Evolutionary conservation across 192 early-diverging fungal genomes (phyloP), one percentile per base, ranked within the genome.

Genomic region (Coemansia javaensis): DNA sequence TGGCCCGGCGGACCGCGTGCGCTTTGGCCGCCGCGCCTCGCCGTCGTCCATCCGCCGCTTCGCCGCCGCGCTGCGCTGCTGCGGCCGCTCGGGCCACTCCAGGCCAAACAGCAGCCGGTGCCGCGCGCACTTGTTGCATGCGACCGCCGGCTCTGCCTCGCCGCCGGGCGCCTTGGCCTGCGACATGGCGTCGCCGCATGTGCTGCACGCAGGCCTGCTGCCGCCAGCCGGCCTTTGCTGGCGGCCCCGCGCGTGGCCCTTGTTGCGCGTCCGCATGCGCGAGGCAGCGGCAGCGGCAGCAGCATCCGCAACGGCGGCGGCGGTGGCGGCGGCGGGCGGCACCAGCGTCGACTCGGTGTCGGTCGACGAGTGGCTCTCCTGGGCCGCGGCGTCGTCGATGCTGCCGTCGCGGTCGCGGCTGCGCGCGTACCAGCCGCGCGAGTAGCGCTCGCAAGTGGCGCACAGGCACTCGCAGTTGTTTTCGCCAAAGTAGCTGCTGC

Each of bases 401-500:
- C 30, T 34, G 17, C n/a, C n/a, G n/a, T n/a, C n/a, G n/a, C n/a
- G n/a, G n/a, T n/a, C n/a, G n/a, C n/a, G n/a, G n/a, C 43, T 30
- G 10, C 27, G 22, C 12, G 65, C 65, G 32, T 57, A 76, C 62
- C 53, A 58, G 35, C 73, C 73, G 13, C 62, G 56, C 18, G 42
- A 40, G 39, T 73, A 82, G 66, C 67, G 71, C 61, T 87, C 87
- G 42, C 87, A 89, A 1, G 84, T 85, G 5, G 64, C 82, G 50
- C 87, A 89, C 34, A 87, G 65, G 36, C 87, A 89, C 40, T 84
- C 83, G 31, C 61, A 48, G 57, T 89, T 89, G 31, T 63, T 55
- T 2, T 69, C 63, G 25, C 82, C 85, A 68, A 89, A 89, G 40
- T 89, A 89, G 43, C 79, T 53, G 24, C 48, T 55, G 16, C 81